Conservation (phyloP, 2,329 filamentous ascomycete genomes). For the Monosporascus ibericus region DNA sequence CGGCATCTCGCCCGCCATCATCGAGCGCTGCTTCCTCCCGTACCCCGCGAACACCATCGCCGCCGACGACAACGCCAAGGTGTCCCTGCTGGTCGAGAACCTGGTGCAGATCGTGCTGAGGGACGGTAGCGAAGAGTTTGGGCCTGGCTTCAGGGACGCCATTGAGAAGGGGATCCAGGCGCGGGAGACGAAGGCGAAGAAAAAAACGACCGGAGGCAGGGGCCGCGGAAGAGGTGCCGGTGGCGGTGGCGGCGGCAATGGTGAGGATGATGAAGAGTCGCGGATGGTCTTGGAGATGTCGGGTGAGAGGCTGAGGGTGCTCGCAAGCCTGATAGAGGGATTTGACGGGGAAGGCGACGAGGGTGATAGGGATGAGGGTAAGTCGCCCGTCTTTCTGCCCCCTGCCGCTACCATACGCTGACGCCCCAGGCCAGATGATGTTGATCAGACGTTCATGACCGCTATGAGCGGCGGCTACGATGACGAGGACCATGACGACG, state of each 20-base stretch:
- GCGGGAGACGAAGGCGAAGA: conserved; percentile 41
- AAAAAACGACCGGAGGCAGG: conserved; percentile 25
- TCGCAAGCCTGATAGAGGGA: conserved; percentile 31
- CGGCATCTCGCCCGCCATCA: conserved; percentile 37
- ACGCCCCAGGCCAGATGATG: conserved; percentile 2
- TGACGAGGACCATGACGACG: conserved; percentile 1
- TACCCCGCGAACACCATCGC: conserved; percentile 56
- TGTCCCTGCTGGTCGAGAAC: conserved; percentile 63
- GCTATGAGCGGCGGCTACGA: conserved; percentile 4
- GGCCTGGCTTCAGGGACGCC: conserved; percentile 30
- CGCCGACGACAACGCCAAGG: conserved; percentile 64
- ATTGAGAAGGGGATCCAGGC: conserved; percentile 42
- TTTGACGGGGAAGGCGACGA: conserved; percentile 10
- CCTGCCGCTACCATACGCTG: background rate
- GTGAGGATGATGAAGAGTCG: conserved; percentile 35
- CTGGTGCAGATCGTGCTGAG: conserved; percentile 50
- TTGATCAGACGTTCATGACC: conserved; percentile 11
- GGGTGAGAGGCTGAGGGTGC: conserved; percentile 33
- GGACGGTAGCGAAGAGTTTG: conserved; percentile 28
- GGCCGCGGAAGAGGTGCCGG: conserved; percentile 17
- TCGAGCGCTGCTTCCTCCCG: conserved; percentile 57
- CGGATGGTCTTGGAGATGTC: conserved; percentile 38
- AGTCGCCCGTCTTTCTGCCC: background rate
- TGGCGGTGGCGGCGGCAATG: conserved; percentile 9
- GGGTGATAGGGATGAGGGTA: conserved; percentile 6